A percentile compares a stretch with the other conserved stretches of the same genome.
phyloP scores from a whole-genome alignment of 371 early-diverging fungal species.

The Syncephalastrum monosporum region DNA sequence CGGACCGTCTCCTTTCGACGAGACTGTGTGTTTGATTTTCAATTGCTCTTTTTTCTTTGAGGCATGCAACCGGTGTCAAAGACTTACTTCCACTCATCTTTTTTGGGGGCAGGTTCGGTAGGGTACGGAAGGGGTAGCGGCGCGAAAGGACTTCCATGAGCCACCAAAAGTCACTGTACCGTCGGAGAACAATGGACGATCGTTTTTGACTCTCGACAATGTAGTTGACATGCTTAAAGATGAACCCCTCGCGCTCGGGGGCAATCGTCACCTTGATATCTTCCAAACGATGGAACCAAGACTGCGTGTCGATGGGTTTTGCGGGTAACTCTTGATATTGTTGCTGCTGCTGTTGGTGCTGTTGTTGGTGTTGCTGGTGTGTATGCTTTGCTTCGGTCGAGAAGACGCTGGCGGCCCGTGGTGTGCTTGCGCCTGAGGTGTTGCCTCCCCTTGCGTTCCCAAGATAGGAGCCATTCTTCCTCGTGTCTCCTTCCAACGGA shows the following conservation, averaged over 20 bases:
- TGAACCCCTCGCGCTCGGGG: constrained; percentile 66
- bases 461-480: too few relatives aligned
- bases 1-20: constrained; percentile 55
- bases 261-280: constrained; percentile 61
- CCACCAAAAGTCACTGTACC: constrained; percentile 53
- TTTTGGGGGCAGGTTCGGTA: constrained; percentile 50
- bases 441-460: too few relatives aligned
- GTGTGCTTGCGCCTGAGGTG: too few relatives aligned
- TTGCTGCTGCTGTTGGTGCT: not conserved
- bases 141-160: constrained; percentile 32
- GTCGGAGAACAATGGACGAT: constrained; percentile 40
- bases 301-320: constrained; percentile 11
- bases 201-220: constrained; percentile 46
- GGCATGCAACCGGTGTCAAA: constrained; percentile 57
- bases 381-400: not conserved
- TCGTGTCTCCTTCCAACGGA: constrained; percentile 4
- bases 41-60: constrained; percentile 59
- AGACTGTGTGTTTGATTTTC: constrained; percentile 5
- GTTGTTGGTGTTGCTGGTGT: constrained; percentile 7
- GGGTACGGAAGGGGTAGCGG: constrained; percentile 42
- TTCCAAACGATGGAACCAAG: constrained; percentile 59
- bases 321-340: not conserved
- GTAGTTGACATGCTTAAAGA: constrained; percentile 53
- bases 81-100: constrained; percentile 46
- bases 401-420: not conserved